Conservation (phyloP, 2,329 filamentous ascomycete genomes). For the Curvularia verruculosa region DNA sequence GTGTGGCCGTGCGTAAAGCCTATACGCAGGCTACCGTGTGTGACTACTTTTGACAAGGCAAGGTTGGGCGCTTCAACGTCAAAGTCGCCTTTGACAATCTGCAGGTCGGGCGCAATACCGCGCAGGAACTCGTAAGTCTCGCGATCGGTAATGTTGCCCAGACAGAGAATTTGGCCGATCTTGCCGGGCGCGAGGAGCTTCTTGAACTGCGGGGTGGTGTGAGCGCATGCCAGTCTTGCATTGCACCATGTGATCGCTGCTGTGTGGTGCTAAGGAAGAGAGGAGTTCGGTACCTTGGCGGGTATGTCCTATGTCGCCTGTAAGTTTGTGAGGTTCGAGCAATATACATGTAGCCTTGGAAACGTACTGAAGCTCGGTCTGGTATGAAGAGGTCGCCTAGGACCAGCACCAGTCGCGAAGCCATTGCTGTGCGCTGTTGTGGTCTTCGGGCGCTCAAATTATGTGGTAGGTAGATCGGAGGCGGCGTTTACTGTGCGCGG, state of each 20-base stretch:
- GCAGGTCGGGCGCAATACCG: slow-evolving; percentile 64
- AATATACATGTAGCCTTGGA: slow-evolving; percentile 5
- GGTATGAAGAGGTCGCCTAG: slow-evolving; percentile 54
- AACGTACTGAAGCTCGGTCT: slow-evolving; percentile 50
- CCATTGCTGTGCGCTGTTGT: slow-evolving; percentile 38
- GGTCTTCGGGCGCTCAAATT: background rate
- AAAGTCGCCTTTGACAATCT: slow-evolving; percentile 73
- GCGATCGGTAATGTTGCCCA: slow-evolving; percentile 64
- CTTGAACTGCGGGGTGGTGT: slow-evolving; percentile 50
- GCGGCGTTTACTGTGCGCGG: background rate
- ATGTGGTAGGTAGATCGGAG: background rate
- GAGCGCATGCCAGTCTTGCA: slow-evolving; percentile 4
- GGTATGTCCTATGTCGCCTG: slow-evolving; percentile 51
- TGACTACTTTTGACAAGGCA: slow-evolving; percentile 71
- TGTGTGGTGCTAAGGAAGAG: background rate
- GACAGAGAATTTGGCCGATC: slow-evolving; percentile 64
- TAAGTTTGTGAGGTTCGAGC: slow-evolving; percentile 47
- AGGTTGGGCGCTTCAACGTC: slow-evolving; percentile 70
- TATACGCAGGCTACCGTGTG: slow-evolving; percentile 70
- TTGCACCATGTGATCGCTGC: slow-evolving; percentile 7
- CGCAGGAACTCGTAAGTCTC: slow-evolving; percentile 64
- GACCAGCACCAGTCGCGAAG: slow-evolving; percentile 51
- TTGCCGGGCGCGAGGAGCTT: slow-evolving; percentile 65
- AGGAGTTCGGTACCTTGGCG: slow-evolving; percentile 43
- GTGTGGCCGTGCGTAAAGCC: slow-evolving; percentile 74